phyloP scores from a whole-genome alignment of 1,139 yeast genomes.

The Taphrina betulina region DNA sequence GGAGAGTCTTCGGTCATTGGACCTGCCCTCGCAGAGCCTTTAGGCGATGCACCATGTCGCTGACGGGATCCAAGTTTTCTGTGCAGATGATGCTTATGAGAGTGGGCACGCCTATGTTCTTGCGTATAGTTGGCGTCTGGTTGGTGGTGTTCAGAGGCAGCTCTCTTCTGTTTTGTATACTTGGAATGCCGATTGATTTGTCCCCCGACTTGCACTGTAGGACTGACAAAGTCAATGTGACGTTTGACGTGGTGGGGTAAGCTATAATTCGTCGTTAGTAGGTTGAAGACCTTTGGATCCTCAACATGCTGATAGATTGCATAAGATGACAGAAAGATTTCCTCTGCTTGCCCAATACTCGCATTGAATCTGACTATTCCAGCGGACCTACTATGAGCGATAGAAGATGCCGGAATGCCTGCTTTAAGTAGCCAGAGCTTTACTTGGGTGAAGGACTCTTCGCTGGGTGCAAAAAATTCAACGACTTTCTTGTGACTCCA shows the following conservation, averaged over 20 bases:
- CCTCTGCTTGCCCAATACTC: constrained; percentile 7
- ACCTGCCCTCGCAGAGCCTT: not conserved
- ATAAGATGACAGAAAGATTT: constrained; percentile 1
- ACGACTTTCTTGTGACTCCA: constrained; percentile 5
- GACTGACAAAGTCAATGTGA: constrained; percentile 18
- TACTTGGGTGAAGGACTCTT: not conserved
- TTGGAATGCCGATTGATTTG: not conserved
- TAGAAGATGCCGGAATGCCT: not conserved
- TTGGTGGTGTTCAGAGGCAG: not conserved
- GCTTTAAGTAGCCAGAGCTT: constrained; percentile 3
- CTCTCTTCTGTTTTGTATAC: not conserved
- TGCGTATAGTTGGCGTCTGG: not conserved
- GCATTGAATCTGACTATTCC: constrained; percentile 1
- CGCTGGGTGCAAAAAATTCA: constrained; percentile 4
- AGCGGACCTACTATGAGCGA: not conserved
- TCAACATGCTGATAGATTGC: constrained; percentile 3
- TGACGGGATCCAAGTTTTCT: not conserved
- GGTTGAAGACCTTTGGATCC: not conserved
- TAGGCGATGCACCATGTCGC: not conserved
- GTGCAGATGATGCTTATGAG: not conserved
- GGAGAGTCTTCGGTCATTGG: not conserved
- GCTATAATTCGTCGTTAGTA: constrained; percentile 7
- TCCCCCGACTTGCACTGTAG: constrained; percentile 1
- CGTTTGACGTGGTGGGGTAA: constrained; percentile 5
- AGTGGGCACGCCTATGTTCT: not conserved